Conservation (phyloP, 2,329 filamentous ascomycete genomes). For the Monosporascus sp. region DNA sequence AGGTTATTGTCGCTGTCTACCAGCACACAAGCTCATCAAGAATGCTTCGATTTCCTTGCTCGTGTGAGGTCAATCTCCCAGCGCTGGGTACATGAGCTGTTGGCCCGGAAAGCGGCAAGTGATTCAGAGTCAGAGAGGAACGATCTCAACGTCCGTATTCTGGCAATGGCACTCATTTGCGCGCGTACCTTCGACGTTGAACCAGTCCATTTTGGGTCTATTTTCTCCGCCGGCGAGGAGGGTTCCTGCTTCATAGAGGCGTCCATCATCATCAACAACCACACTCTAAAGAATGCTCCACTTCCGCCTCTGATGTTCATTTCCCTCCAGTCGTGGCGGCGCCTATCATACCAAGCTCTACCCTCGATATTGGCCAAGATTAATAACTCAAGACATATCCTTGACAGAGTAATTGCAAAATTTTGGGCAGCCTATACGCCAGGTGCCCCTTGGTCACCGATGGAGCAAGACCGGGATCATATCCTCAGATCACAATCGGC, state of each 20-base stretch:
- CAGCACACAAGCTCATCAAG: neutral
- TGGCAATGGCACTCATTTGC: slow-evolving; percentile 5
- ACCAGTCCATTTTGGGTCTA: neutral
- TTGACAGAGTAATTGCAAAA: neutral
- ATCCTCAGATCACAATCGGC: neutral
- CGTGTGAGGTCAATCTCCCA: neutral
- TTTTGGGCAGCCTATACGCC: neutral
- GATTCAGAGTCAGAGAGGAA: neutral
- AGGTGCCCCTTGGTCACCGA: neutral
- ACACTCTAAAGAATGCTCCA: slow-evolving; percentile 5
- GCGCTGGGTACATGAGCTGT: neutral
- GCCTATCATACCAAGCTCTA: neutral
- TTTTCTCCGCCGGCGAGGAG: neutral
- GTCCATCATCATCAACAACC: neutral
- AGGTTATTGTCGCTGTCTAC: neutral
- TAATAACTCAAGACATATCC: neutral
- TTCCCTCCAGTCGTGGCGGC: neutral
- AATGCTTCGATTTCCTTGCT: neutral
- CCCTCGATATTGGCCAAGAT: neutral
- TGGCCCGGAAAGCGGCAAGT: neutral
- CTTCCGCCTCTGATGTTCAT: neutral
- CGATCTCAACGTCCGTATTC: neutral
- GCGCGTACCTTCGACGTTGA: slow-evolving; percentile 5
- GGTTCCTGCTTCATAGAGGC: neutral
- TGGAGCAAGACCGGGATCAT: neutral